Evolutionary conservation across 176 grass and related monocot genomes (phyloP).

Genomic region (Areca catechu): DNA sequence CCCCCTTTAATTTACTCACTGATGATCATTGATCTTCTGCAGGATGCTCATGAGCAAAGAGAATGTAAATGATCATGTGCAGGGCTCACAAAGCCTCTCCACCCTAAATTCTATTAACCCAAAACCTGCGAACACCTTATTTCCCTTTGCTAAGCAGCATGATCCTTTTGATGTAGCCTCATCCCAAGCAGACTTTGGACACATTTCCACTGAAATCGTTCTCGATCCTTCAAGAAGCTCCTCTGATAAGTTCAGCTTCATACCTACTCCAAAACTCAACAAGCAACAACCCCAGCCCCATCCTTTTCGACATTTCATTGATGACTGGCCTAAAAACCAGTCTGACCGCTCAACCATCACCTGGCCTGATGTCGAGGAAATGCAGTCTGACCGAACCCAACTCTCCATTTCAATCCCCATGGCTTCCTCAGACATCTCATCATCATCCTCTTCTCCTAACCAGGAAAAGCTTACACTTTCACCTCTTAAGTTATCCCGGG

Average conservation of each 20-base stretch:
- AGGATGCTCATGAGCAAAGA: constrained; percentile 45
- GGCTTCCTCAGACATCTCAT: constrained; percentile 21
- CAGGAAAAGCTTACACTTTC: constrained; percentile 14
- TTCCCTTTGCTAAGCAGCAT: constrained; percentile 60
- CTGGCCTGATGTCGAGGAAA: constrained; percentile 65
- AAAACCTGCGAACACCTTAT: constrained; percentile 20
- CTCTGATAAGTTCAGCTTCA: constrained; percentile 42
- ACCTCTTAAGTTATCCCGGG: constrained; percentile 15
- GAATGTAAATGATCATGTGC: constrained; percentile 31
- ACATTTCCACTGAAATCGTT: constrained; percentile 42
- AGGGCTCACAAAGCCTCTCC: constrained; percentile 40
- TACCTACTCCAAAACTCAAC: constrained; percentile 31
- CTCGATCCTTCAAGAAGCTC: constrained; percentile 44
- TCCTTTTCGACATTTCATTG: constrained; percentile 57
- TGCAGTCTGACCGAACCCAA: constrained; percentile 65
- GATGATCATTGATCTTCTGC: not conserved
- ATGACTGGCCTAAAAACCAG: constrained; percentile 51
- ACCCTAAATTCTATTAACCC: constrained; percentile 41
- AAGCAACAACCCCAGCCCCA: constrained; percentile 36
- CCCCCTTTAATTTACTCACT: not conserved
- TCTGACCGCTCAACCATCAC: constrained; percentile 32
- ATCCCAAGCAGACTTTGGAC: constrained; percentile 37
- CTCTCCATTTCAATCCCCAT: constrained; percentile 61
- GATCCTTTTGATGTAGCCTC: constrained; percentile 47
- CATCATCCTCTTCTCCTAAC: constrained; percentile 14